A percentile compares a stretch with the other conserved stretches of the same genome.
Conservation (phyloP, 2,329 filamentous ascomycete genomes). For the Fusarium coffeatum region DNA sequence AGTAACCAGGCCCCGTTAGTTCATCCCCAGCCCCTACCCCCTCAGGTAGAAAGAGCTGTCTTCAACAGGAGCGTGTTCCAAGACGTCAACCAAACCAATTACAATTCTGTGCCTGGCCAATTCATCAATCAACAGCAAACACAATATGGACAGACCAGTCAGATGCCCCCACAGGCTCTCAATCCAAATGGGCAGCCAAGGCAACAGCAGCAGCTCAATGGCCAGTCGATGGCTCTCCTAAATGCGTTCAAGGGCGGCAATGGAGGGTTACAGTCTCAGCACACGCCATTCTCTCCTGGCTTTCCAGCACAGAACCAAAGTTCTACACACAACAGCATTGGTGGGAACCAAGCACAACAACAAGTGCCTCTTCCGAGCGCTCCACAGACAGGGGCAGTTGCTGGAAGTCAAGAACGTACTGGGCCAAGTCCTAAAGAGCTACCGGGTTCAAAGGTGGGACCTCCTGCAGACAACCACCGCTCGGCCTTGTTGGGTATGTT, state of each 20-base stretch:
- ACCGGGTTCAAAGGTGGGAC: constrained; percentile 44
- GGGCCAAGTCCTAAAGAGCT: constrained; percentile 47
- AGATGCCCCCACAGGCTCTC: constrained; percentile 34
- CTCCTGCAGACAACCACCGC: constrained; percentile 54
- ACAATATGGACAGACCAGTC: constrained; percentile 37
- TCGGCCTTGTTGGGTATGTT: constrained; percentile 66
- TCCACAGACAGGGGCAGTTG: constrained; percentile 12
- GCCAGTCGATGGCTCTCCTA: constrained; percentile 58
- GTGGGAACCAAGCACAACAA: constrained; percentile 14
- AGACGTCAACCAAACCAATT: constrained; percentile 37
- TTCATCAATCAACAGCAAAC: constrained; percentile 42
- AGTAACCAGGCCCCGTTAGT: constrained; percentile 44
- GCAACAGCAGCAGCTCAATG: constrained; percentile 52
- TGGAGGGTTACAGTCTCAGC: constrained; percentile 34
- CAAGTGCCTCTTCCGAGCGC: constrained; percentile 17
- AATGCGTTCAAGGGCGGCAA: constrained; percentile 57
- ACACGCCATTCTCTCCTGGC: constrained; percentile 29
- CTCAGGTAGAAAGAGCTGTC: constrained; percentile 65
- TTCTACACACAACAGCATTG: constrained; percentile 22
- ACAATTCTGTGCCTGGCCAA: constrained; percentile 13
- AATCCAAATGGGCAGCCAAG: constrained; percentile 27
- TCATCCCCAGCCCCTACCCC: constrained; percentile 64
- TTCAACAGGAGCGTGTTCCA: constrained; percentile 55
- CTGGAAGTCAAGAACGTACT: constrained; percentile 21
- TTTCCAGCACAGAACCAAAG: constrained; percentile 29